Conservation (phyloP, 2,329 filamentous ascomycete species). For the Hypoxylon rubiginosum region DNA sequence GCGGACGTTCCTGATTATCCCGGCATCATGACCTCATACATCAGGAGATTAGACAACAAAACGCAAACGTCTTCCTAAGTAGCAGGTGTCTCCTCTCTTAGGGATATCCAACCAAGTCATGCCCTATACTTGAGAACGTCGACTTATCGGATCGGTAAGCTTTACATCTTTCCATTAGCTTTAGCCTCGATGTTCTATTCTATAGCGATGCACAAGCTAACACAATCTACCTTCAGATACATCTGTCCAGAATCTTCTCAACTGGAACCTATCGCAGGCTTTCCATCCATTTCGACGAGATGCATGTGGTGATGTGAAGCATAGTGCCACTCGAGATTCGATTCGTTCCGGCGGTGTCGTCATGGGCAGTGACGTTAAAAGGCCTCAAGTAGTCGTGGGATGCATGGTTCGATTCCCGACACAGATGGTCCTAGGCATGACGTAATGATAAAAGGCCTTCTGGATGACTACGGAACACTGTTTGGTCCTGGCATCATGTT, state of each 20-base stretch:
- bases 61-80: neutral
- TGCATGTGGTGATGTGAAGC: neutral
- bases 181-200: neutral
- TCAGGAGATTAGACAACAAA: neutral
- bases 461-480: slow-evolving; percentile 27
- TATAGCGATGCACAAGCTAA: neutral
- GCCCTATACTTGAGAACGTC: neutral
- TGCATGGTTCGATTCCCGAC: slow-evolving; percentile 38
- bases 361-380: slow-evolving; percentile 52
- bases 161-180: neutral
- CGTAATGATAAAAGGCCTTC: slow-evolving; percentile 44
- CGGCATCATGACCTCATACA: neutral
- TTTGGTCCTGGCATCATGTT: slow-evolving; percentile 33
- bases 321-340: neutral
- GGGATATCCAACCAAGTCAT: neutral
- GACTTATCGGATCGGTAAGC: neutral
- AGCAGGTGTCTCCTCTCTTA: neutral
- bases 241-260: neutral
- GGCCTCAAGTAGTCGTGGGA: slow-evolving; percentile 42
- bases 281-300: neutral
- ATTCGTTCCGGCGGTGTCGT: slow-evolving; percentile 41
- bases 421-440: slow-evolving; percentile 47
- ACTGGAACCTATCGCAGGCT: neutral
- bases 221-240: neutral
- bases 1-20: neutral